A percentile compares a stretch with the other conserved stretches of the same genome.
Evolutionary conservation across 2,329 filamentous ascomycete genomes (phyloP).

Genomic region (Fusarium acutatum): DNA sequence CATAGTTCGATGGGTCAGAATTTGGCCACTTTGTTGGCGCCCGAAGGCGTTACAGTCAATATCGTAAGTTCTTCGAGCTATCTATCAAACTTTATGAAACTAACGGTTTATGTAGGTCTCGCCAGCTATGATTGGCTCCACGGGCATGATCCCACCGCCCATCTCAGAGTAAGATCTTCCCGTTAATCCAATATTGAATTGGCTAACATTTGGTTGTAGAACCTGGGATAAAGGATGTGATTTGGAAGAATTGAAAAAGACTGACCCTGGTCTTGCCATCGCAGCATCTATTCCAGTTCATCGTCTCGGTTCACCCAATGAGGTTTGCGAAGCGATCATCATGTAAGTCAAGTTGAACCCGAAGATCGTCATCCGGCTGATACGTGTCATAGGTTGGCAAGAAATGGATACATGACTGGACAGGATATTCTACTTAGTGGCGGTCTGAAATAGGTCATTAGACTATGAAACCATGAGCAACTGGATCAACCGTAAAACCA

Average conservation of each 20-base stretch:
- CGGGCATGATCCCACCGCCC: constrained; percentile 48
- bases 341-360: constrained; percentile 39
- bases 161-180: constrained; percentile 36
- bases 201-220: constrained; percentile 19
- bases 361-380: not conserved
- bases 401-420: constrained; percentile 18
- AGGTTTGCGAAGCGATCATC: constrained; percentile 46
- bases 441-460: constrained; percentile 2
- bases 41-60: constrained; percentile 48
- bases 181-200: too few species aligned
- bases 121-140: constrained; percentile 49
- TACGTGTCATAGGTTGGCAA: not conserved
- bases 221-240: constrained; percentile 44
- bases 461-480: not conserved
- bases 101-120: constrained; percentile 35
- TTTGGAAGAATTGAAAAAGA: constrained; percentile 41
- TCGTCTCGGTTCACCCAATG: constrained; percentile 46
- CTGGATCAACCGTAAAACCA: not conserved
- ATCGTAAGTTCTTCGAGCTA: constrained; percentile 28
- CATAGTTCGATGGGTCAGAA: constrained; percentile 48
- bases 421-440: constrained; percentile 13
- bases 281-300: constrained; percentile 46
- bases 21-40: constrained; percentile 44
- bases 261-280: constrained; percentile 48
- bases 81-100: not conserved